Evolutionary conservation across 257 asterid species (phyloP).

Genomic region (Leptodermis oblonga): DNA sequence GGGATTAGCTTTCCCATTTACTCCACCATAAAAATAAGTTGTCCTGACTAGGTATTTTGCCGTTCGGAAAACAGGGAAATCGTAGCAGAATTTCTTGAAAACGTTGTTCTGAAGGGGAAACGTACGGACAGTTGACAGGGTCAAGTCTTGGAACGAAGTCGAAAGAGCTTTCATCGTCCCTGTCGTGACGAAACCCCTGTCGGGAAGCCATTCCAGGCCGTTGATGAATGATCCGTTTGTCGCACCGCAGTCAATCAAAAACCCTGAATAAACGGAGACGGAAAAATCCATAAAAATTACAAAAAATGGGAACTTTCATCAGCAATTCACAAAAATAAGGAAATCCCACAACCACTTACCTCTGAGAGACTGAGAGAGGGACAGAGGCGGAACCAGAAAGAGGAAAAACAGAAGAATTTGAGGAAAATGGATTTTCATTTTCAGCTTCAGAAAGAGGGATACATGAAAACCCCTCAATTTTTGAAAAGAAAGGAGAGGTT

Average conservation of each 20-base stretch:
- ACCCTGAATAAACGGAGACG: conserved; percentile 31
- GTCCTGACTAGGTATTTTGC: conserved; percentile 66
- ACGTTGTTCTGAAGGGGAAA: conserved; percentile 53
- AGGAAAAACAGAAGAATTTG: conserved; percentile 24
- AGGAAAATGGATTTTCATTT: conserved; percentile 28
- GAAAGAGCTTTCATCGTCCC: conserved; percentile 49
- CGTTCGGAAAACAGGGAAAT: conserved; percentile 54
- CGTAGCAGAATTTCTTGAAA: conserved; percentile 81
- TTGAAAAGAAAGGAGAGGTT: not conserved
- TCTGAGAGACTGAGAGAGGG: conserved; percentile 40
- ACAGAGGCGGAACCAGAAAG: conserved; percentile 29
- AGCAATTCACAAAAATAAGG: not conserved
- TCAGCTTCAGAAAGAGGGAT: not conserved
- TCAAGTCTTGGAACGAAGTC: conserved; percentile 22
- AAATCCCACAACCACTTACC: conserved; percentile 30
- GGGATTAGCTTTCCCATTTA: conserved; percentile 53
- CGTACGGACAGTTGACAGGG: conserved; percentile 64
- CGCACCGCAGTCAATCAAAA: conserved; percentile 71
- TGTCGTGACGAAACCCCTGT: conserved; percentile 39
- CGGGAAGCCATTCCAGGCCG: conserved; percentile 66
- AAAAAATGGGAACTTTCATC: not conserved
- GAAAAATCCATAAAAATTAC: not conserved
- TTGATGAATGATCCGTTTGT: conserved; percentile 28
- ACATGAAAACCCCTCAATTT: not conserved
- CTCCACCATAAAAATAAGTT: conserved; percentile 77